phyloP scores from a whole-genome alignment of 176 grass and related monocot species.

The Dactylis glomerata region DNA sequence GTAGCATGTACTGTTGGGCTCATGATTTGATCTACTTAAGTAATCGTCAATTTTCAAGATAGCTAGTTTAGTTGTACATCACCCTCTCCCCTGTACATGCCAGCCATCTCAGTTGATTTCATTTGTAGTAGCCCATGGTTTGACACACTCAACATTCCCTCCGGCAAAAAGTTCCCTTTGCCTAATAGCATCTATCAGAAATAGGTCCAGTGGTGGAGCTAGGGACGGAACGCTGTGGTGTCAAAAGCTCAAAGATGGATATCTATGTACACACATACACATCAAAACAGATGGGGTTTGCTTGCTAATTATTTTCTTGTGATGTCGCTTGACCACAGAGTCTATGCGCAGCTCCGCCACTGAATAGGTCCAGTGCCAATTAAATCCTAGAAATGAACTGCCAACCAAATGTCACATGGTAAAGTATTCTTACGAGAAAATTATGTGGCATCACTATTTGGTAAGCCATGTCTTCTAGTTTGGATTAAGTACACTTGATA shows the following conservation, averaged over 20 bases:
- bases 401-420: neutral
- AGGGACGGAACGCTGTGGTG: no score
- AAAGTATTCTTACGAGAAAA: neutral
- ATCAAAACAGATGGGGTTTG: no score
- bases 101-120: neutral
- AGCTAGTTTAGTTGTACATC: neutral
- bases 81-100: neutral
- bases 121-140: neutral
- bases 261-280: no score
- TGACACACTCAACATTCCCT: neutral
- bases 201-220: no score
- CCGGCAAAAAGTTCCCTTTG: neutral
- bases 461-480: conserved; percentile 3
- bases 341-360: no score
- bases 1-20: neutral
- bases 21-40: conserved; percentile 11
- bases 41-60: neutral
- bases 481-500: neutral
- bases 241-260: no score
- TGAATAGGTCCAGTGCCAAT: neutral
- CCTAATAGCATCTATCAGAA: neutral
- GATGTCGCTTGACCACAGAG: no score
- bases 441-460: neutral
- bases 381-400: neutral
- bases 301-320: no score